These are phyloP conservation scores for Candida fluviatilis DNA, from an alignment of 805 yeast genomes.

Conservation along the genomic window DNA sequence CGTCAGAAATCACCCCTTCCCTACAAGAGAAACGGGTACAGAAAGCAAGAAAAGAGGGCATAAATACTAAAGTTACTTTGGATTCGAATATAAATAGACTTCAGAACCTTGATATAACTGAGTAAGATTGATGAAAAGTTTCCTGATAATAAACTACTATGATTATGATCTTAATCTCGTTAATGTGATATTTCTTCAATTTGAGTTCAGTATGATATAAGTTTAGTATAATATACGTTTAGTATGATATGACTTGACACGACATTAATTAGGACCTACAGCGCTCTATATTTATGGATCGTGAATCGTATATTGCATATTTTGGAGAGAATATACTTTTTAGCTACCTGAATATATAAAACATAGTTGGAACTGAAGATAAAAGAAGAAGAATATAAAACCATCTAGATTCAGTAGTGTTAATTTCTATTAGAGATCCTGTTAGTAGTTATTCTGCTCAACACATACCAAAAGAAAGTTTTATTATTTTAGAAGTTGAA, in stretches of 20 bases:
- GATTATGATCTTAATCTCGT: neutral
- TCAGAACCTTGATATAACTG: slow-evolving; percentile 19
- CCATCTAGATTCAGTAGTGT: neutral
- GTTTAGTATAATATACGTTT: too few species aligned
- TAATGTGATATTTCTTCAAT: too few species aligned
- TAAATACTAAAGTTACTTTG: slow-evolving; percentile 16
- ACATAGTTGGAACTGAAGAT: slow-evolving; percentile 1
- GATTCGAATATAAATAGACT: slow-evolving; percentile 33
- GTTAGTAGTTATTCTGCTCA: neutral
- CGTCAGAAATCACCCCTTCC: slow-evolving; percentile 15
- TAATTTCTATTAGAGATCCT: neutral
- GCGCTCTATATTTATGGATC: too few species aligned
- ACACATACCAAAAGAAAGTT: neutral
- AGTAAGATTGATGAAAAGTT: neutral
- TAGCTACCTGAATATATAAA: neutral
- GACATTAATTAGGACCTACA: too few species aligned
- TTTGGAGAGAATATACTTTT: neutral
- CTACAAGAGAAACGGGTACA: slow-evolving; percentile 12
- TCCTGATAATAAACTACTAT: neutral
- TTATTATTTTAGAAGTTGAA: neutral
- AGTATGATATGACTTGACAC: too few species aligned
- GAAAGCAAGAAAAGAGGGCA: slow-evolving; percentile 9
- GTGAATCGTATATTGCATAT: neutral
- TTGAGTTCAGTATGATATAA: too few species aligned
- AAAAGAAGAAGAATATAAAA: neutral